Evolutionary conservation across 202 grass and related monocot genomes (phyloP).

Genomic region (Saccharum hybrid): DNA sequence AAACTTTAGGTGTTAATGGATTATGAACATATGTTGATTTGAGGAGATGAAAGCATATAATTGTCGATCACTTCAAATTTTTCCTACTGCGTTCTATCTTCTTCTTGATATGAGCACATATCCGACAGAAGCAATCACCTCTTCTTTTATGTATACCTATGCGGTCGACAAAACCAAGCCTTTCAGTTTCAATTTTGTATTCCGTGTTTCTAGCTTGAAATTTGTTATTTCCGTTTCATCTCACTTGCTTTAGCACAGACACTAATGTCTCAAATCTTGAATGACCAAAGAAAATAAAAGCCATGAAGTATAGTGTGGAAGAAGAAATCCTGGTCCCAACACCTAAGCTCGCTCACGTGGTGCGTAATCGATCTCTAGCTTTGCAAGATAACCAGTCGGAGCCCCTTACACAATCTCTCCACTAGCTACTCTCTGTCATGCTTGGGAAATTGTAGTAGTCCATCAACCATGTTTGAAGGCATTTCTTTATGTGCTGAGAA

Average conservation of each 20-base stretch:
- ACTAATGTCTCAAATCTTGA: background rate
- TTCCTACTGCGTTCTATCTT: background rate
- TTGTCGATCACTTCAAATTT: too few species aligned
- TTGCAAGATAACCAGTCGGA: background rate
- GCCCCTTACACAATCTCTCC: constrained; percentile 34
- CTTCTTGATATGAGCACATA: background rate
- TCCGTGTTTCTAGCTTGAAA: background rate
- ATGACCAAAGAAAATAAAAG: background rate
- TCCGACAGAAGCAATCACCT: background rate
- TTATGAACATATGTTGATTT: too few species aligned
- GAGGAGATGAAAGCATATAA: too few species aligned
- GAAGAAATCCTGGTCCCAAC: background rate
- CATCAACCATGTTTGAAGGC: too few species aligned
- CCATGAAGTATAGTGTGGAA: background rate
- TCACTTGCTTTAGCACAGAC: background rate
- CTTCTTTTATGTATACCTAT: background rate
- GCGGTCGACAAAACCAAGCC: background rate
- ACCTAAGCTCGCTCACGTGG: background rate
- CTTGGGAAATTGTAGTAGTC: background rate
- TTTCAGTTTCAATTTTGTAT: background rate
- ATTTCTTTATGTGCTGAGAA: too few species aligned
- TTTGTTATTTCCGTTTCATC: background rate
- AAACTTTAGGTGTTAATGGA: too few species aligned
- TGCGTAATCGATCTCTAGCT: background rate
- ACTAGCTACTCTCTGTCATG: background rate